Evolutionary conservation across 305 asterid species (phyloP).

Genomic region (Ajuga reptans): DNA sequence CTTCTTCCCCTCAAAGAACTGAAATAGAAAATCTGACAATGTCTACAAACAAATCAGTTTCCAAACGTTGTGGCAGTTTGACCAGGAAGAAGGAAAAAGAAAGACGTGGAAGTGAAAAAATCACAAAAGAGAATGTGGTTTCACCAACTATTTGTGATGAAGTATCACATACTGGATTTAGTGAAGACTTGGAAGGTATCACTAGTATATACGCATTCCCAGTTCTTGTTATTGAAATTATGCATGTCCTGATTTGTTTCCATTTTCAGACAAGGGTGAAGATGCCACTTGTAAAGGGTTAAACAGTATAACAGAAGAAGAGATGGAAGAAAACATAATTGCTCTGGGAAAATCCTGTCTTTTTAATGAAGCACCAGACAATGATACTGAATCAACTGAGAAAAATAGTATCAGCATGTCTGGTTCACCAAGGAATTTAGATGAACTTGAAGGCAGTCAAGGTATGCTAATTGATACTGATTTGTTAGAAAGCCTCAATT

Average conservation of each 20-base stretch:
- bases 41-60: slow-evolving; percentile 5
- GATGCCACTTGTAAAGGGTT: background rate
- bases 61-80: slow-evolving; percentile 13
- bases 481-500: slow-evolving; percentile 5
- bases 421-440: slow-evolving; percentile 14
- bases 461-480: slow-evolving; percentile 16
- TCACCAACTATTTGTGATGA: background rate
- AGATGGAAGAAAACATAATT: background rate
- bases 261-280: background rate
- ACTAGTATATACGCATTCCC: background rate
- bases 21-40: slow-evolving; percentile 19
- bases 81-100: slow-evolving; percentile 14
- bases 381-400: slow-evolving; percentile 2
- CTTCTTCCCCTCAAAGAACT: slow-evolving; percentile 26
- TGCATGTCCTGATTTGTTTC: slow-evolving; percentile 17
- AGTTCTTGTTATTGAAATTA: background rate
- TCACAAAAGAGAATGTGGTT: background rate
- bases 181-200: slow-evolving; percentile 22
- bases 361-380: slow-evolving; percentile 8
- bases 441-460: slow-evolving; percentile 11
- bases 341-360: slow-evolving; percentile 3
- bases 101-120: slow-evolving; percentile 17
- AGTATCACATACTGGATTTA: slow-evolving; percentile 4
- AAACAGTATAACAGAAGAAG: background rate
- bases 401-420: background rate